Percentiles rank a stretch among this genome's conserved stretches.
Evolutionary conservation across 78 protist species (phyloP).

Genomic region (Speleostelium caveatum): DNA sequence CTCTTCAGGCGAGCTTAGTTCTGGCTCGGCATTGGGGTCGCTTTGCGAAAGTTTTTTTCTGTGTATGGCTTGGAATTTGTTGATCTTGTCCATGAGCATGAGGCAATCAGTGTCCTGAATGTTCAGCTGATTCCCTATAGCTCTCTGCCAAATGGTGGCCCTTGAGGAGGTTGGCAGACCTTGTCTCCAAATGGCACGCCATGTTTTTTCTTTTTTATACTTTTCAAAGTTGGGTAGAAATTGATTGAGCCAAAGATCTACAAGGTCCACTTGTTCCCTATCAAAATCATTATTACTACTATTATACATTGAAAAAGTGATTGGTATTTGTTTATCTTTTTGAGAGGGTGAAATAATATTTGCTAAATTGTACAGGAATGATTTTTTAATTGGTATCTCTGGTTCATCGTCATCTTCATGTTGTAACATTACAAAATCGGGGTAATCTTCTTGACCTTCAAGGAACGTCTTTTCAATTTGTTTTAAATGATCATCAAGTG

Average conservation of each 20-base stretch:
- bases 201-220: neutral
- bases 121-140: slow-evolving; percentile 41
- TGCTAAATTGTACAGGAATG: neutral
- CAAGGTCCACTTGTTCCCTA: slow-evolving; percentile 8
- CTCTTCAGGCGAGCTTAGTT: neutral
- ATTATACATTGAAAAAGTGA: neutral
- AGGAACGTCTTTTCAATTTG: no score
- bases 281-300: slow-evolving; percentile 10
- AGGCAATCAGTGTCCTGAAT: neutral
- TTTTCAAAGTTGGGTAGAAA: slow-evolving; percentile 50
- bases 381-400: neutral
- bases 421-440: neutral
- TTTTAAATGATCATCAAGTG: no score
- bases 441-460: neutral
- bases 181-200: slow-evolving; percentile 41
- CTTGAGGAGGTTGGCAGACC: slow-evolving; percentile 28
- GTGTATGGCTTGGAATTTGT: neutral
- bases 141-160: slow-evolving; percentile 24
- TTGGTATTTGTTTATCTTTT: neutral
- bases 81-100: neutral
- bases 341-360: no score
- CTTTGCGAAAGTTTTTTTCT: neutral
- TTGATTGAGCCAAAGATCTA: neutral
- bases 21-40: neutral
- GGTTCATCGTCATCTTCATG: neutral